These are phyloP conservation scores for Geranium incanum DNA, from an alignment of 441 rosid species.

Conservation along the genomic window DNA sequence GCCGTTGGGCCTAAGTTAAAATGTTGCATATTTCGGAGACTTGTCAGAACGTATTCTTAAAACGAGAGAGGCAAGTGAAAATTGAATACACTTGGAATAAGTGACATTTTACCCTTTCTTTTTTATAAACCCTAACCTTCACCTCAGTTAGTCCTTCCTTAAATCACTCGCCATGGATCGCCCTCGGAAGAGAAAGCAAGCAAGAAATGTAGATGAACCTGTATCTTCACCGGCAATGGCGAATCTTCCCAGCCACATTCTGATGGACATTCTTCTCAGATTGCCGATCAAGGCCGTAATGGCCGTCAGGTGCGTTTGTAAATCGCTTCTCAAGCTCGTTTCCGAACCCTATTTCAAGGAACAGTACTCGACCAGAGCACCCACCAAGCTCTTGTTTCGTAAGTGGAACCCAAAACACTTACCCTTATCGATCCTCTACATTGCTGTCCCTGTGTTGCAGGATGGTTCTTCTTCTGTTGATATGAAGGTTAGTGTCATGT, in stretches of 20 bases:
- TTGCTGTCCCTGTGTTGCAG: background rate
- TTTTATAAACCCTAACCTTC: too few relatives aligned
- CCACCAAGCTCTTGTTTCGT: background rate
- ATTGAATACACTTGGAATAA: too few relatives aligned
- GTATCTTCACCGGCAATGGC: background rate
- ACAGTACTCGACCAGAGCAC: background rate
- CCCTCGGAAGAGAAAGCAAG: background rate
- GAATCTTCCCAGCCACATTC: background rate
- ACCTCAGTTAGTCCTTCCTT: too few relatives aligned
- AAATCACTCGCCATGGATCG: background rate
- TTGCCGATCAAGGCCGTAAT: background rate
- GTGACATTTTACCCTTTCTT: too few relatives aligned
- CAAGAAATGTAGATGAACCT: background rate
- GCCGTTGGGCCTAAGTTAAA: too few relatives aligned
- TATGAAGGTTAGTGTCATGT: background rate
- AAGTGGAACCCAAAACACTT: background rate
- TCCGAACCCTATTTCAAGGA: background rate
- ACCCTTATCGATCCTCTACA: background rate
- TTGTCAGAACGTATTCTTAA: too few relatives aligned
- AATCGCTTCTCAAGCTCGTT: background rate
- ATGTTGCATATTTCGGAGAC: too few relatives aligned
- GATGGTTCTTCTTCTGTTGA: background rate
- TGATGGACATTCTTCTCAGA: conserved; percentile 2
- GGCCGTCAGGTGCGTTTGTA: background rate
- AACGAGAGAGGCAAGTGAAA: too few relatives aligned